phyloP scores from a whole-genome alignment of 805 yeast species.

The Spathaspora boniae region DNA sequence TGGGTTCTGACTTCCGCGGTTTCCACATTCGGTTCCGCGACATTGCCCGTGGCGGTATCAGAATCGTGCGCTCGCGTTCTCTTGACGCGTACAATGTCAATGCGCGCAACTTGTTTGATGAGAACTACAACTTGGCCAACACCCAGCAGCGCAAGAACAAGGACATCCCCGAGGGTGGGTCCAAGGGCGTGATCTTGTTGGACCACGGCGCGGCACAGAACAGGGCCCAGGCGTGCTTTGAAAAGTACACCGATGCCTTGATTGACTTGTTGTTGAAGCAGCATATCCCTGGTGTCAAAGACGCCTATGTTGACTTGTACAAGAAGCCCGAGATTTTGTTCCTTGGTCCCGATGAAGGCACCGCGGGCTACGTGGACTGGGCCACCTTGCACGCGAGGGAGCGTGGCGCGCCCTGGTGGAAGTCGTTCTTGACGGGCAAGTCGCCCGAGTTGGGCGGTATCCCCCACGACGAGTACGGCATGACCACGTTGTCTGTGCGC shows the following conservation, averaged over 20 bases:
- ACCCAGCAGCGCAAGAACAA: conserved; percentile 97
- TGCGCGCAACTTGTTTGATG: conserved; percentile 87
- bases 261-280: conserved; percentile 75
- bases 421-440: conserved; percentile 96
- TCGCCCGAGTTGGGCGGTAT: conserved; percentile 91
- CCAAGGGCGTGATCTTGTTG: conserved; percentile 91
- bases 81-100: conserved; percentile 82
- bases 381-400: conserved; percentile 89
- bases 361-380: conserved; percentile 95
- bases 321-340: conserved; percentile 84
- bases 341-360: conserved; percentile 99
- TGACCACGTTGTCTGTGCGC: conserved; percentile 94
- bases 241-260: conserved; percentile 88
- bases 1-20: conserved; percentile 95
- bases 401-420: conserved; percentile 98
- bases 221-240: conserved; percentile 79
- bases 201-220: conserved; percentile 76
- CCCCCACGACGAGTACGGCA: conserved; percentile 97
- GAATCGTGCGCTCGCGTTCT: conserved; percentile 86
- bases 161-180: conserved; percentile 99
- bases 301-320: conserved; percentile 78
- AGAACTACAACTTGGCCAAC: conserved; percentile 90
- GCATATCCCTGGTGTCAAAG: conserved; percentile 71
- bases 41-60: conserved; percentile 96
- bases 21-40: conserved; percentile 97